Base-by-base conservation (phyloP, 2,329 filamentous ascomycete genomes). In the Botrytis porri region DNA sequence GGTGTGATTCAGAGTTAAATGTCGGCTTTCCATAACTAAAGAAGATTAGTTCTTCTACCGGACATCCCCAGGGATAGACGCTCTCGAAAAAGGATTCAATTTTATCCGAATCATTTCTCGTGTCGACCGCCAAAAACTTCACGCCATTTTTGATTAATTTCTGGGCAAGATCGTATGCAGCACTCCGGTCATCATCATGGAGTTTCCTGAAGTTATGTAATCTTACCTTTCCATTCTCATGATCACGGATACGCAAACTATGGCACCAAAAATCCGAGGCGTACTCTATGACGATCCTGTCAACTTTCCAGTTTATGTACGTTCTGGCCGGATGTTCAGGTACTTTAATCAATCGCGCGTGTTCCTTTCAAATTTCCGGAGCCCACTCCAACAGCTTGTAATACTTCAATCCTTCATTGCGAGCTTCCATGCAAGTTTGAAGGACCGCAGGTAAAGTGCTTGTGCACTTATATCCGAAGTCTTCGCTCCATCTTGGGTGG, bases 181-280 rank as follows among this genome's bases (percentile, higher is more conserved):
- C 3, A 57, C n/a, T 57, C 6, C 51, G 51, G n/a, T 57, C 51
- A 57, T 18, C n/a, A 18, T 29, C 14, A 4, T 57, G 51, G 6
- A 57, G 51, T 57, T 57, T 57, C 14, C 0, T 18, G n/a, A 54
- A 8, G 5, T 0, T 6, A 4, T 16, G 5, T 29, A n/a, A n/a
- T n/a, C n/a, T n/a, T n/a, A 6, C 14, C n/a, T 16, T 14, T 57
- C 2, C 14, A 57, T 3, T 6, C 12, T 0, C n/a, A 57, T 29
- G 0, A 57, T 29, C 1, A 57, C 0, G 18, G n/a, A 7, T 1
- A 57, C 5, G 0, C 5, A 6, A 0, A 57, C 12, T 18, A 8
- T 9, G 7, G n/a, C 1, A 7, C 51, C 51, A 57, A 29, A 54
- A 29, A 16, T 6, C 1, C 14, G 14, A 5, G 25, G 16, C 4